Conservation (phyloP, 106 monocot genomes). For the Allium sativum region DNA sequence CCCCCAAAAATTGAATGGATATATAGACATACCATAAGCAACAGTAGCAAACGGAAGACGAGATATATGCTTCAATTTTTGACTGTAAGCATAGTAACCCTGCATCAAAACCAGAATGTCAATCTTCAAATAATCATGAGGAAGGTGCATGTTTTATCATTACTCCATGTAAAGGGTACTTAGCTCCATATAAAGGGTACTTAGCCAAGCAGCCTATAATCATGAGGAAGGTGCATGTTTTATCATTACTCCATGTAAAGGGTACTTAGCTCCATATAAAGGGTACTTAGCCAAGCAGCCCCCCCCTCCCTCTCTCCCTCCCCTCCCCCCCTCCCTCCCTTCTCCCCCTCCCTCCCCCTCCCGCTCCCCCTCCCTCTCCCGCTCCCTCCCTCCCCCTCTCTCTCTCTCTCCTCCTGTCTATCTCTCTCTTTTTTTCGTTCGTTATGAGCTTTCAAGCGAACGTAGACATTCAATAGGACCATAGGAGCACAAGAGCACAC, state of each 20-base stretch:
- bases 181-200: not conserved
- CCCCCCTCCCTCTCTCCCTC: no score
- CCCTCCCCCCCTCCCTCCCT: no score
- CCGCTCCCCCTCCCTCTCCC: no score
- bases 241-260: not conserved
- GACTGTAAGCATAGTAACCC: conserved; percentile 95
- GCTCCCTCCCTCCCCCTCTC: no score
- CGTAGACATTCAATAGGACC: no score
- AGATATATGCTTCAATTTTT: conserved; percentile 80
- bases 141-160: not conserved
- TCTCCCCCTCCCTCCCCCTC: no score
- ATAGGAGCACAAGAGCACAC: no score
- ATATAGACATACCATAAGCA: conserved; percentile 57
- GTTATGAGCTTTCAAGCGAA: no score
- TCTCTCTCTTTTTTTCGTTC: no score
- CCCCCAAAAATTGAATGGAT: not conserved
- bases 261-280: not conserved
- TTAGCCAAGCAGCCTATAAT: not conserved
- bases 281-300: not conserved
- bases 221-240: not conserved
- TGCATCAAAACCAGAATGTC: conserved; percentile 17
- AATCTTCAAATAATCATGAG: not conserved
- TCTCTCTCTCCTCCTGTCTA: no score
- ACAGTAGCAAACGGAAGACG: conserved; percentile 70
- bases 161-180: not conserved